phyloP scores from a whole-genome alignment of 2,329 filamentous ascomycete genomes.

The Mycosphaerelloides madeirae region DNA sequence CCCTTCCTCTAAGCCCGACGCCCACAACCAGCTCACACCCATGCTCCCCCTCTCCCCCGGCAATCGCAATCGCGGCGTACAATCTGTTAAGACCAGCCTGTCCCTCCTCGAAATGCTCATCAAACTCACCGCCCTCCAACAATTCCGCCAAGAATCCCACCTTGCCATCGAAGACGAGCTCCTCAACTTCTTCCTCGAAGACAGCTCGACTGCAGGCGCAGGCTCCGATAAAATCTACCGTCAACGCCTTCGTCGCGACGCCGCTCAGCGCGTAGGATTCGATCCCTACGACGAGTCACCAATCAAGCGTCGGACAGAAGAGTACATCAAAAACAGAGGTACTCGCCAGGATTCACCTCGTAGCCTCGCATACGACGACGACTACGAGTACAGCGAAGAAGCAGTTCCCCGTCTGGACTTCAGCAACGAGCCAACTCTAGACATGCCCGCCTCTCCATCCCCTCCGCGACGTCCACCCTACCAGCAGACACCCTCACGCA shows the following conservation, averaged over 20 bases:
- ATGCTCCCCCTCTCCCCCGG: constrained; percentile 29
- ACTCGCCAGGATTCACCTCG: constrained; percentile 7
- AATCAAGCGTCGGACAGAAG: constrained; percentile 60
- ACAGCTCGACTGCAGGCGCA: constrained; percentile 61
- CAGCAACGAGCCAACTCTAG: constrained; percentile 1
- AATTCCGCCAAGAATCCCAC: constrained; percentile 86
- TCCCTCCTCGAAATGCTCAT: constrained; percentile 87
- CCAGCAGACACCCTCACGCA: constrained; percentile 22
- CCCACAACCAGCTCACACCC: constrained; percentile 21
- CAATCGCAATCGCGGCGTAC: constrained; percentile 9
- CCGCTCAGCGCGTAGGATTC: constrained; percentile 60
- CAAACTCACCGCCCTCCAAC: constrained; percentile 78
- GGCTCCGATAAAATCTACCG: constrained; percentile 59
- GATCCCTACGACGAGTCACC: constrained; percentile 69
- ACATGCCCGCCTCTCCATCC: constrained; percentile 11
- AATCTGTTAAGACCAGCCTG: constrained; percentile 58
- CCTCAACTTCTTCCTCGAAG: constrained; percentile 77
- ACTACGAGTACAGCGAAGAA: constrained; percentile 16
- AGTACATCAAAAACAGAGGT: constrained; percentile 42
- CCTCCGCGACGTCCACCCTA: constrained; percentile 11
- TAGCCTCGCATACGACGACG: constrained; percentile 14
- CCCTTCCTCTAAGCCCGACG: constrained; percentile 7
- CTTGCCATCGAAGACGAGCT: constrained; percentile 87
- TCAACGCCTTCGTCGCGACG: constrained; percentile 56
- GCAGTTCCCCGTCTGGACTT: constrained; percentile 15